Evolutionary conservation across 176 grass and related monocot species (phyloP).

Genomic region (Carex parvula): DNA sequence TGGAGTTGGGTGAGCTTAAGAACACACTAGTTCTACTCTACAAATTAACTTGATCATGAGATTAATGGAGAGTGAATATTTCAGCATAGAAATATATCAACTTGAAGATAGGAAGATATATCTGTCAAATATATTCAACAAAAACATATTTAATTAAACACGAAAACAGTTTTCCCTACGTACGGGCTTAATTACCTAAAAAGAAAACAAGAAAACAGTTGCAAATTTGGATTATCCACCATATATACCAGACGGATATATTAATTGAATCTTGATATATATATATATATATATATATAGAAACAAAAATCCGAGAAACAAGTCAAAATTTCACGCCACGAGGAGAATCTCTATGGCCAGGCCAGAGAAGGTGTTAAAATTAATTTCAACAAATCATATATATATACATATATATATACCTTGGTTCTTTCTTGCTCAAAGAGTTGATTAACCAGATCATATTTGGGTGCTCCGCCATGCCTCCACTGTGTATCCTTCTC

Average conservation of each 20-base stretch:
- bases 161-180: too few relatives aligned
- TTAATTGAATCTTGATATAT: background rate
- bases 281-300: too few relatives aligned
- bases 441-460: constrained; percentile 76
- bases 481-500: constrained; percentile 76
- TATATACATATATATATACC: too few relatives aligned
- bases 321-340: background rate
- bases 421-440: constrained; percentile 72
- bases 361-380: background rate
- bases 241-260: background rate
- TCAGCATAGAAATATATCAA: too few relatives aligned
- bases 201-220: background rate
- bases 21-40: background rate
- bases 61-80: background rate
- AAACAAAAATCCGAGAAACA: background rate
- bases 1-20: background rate
- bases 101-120: too few relatives aligned
- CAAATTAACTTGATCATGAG: background rate
- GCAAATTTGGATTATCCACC: background rate
- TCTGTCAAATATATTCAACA: too few relatives aligned
- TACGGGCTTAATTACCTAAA: too few relatives aligned
- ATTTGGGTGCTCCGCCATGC: constrained; percentile 63
- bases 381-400: background rate
- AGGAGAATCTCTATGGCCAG: background rate
- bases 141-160: too few relatives aligned